These are phyloP conservation scores for Russula brevipes DNA, from an alignment of 768 basidiomycete genomes.

Conservation along the genomic window DNA sequence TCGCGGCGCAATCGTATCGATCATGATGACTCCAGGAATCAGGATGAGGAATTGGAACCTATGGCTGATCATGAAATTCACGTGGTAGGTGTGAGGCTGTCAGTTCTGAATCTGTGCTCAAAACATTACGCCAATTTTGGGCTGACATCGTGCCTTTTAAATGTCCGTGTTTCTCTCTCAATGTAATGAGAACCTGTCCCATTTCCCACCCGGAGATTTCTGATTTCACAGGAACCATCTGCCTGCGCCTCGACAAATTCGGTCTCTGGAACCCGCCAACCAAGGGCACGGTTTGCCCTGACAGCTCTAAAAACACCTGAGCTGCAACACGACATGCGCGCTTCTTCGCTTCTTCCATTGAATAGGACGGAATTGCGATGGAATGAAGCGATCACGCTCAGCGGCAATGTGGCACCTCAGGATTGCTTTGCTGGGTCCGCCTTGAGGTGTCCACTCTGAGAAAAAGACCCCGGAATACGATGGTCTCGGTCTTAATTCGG, in stretches of 20 bases:
- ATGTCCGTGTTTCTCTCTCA: background rate
- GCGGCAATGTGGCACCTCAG: background rate
- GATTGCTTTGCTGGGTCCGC: too few species aligned
- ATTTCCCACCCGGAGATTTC: too few species aligned
- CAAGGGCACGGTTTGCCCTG: background rate
- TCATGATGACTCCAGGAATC: too few species aligned
- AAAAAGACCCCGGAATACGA: background rate
- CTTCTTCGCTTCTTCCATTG: background rate
- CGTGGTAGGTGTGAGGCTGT: background rate
- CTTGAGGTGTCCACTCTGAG: background rate
- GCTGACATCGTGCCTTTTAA: background rate
- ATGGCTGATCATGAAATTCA: background rate
- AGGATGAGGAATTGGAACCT: too few species aligned
- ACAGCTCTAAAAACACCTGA: background rate
- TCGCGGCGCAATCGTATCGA: background rate
- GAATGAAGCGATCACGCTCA: background rate
- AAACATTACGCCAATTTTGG: too few species aligned
- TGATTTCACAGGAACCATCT: too few species aligned
- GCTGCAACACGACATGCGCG: background rate
- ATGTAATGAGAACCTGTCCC: too few species aligned
- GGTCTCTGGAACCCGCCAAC: background rate
- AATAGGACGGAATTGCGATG: background rate
- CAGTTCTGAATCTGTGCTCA: too few species aligned
- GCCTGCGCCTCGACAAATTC: too few species aligned
- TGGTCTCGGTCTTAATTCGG: too few species aligned